Evolutionary conservation across 2,329 filamentous ascomycete species (phyloP).

Genomic region (Zelopaecilomyces penicillatus): DNA sequence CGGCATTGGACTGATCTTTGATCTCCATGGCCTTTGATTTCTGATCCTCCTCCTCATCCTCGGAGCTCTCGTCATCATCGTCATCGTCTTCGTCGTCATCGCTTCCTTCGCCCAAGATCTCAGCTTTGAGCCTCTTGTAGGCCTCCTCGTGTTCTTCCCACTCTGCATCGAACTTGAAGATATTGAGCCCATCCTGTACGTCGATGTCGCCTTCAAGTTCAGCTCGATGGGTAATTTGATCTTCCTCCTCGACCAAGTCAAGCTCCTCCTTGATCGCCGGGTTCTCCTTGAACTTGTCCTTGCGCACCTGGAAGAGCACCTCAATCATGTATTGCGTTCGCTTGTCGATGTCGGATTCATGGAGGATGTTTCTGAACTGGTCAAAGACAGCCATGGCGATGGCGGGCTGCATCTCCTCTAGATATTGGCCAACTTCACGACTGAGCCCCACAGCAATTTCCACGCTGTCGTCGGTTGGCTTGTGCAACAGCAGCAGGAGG

Average conservation of each 20-base stretch:
- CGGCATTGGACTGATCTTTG: constrained; percentile 94
- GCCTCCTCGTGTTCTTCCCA: constrained; percentile 88
- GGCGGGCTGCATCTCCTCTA: constrained; percentile 88
- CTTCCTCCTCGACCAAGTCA: constrained; percentile 93
- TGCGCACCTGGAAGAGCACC: constrained; percentile 90
- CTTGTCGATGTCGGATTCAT: constrained; percentile 96
- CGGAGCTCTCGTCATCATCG: constrained; percentile 57
- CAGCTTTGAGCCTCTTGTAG: constrained; percentile 83
- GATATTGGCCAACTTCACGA: constrained; percentile 83
- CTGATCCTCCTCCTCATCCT: constrained; percentile 64
- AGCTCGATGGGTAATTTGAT: constrained; percentile 87
- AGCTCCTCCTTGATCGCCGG: constrained; percentile 84
- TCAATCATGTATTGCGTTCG: constrained; percentile 99
- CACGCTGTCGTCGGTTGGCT: constrained; percentile 93
- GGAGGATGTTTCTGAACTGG: constrained; percentile 87
- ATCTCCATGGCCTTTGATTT: constrained; percentile 85
- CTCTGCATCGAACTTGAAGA: constrained; percentile 88
- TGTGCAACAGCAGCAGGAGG: constrained; percentile 80
- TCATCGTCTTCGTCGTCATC: constrained; percentile 67
- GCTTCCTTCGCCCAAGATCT: constrained; percentile 90
- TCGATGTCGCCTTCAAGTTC: constrained; percentile 78
- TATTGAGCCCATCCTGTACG: constrained; percentile 79
- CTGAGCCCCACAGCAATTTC: constrained; percentile 94
- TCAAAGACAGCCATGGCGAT: constrained; percentile 90
- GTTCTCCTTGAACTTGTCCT: constrained; percentile 95